Percentiles rank a stretch among this genome's conserved stretches.
Evolutionary conservation across 2,329 filamentous ascomycete species (phyloP).

Genomic region (Lachnellula cervina): DNA sequence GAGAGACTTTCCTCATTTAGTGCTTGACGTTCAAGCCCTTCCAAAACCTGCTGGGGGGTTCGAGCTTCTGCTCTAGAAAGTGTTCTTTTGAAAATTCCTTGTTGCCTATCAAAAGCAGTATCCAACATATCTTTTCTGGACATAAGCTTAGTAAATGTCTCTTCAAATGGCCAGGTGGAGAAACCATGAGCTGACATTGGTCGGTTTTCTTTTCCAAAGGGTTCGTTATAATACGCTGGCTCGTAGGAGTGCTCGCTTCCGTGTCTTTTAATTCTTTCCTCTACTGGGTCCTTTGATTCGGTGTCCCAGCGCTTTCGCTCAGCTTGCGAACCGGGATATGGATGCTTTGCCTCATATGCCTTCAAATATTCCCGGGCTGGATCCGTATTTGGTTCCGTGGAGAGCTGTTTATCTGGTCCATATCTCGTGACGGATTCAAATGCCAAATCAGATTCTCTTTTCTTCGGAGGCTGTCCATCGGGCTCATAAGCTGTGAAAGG

Average conservation of each 20-base stretch:
- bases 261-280: no score
- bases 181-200: background rate
- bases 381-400: slow-evolving; percentile 22
- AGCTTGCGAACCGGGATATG: background rate
- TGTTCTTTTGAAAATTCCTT: background rate
- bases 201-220: slow-evolving; percentile 15
- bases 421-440: slow-evolving; percentile 1
- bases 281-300: background rate
- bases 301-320: background rate
- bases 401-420: slow-evolving; percentile 32
- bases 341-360: slow-evolving; percentile 33
- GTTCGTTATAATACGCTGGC: slow-evolving; percentile 21
- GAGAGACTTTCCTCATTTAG: no score
- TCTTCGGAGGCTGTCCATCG: background rate
- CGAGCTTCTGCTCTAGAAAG: no score
- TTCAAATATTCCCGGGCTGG: slow-evolving; percentile 32
- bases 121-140: slow-evolving; percentile 24
- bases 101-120: slow-evolving; percentile 17
- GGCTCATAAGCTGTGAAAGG: background rate
- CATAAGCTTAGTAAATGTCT: slow-evolving; percentile 14
- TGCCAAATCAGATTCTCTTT: slow-evolving; percentile 31
- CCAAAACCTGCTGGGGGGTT: no score
- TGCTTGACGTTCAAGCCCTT: no score
- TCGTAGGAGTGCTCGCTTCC: background rate
- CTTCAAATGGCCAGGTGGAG: no score